These are phyloP conservation scores for Aspergillus sparsus DNA, from an alignment of 495 filamentous ascomycete genomes.

Conservation along the genomic window DNA sequence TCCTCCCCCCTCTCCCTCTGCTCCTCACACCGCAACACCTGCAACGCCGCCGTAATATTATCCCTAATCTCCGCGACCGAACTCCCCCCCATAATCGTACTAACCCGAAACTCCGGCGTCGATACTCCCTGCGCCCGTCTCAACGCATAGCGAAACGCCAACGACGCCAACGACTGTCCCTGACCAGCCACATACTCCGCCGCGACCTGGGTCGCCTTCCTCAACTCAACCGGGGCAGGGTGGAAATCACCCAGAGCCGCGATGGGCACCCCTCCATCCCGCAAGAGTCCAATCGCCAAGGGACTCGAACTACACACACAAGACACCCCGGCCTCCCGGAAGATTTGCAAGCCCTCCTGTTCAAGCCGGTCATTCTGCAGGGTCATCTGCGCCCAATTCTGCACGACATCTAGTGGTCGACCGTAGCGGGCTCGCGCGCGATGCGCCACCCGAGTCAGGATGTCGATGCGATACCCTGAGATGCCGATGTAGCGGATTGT, in stretches of 20 bases:
- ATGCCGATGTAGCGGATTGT: slow-evolving; percentile 15
- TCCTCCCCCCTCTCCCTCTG: not conserved
- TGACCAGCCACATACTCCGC: not conserved
- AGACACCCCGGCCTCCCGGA: slow-evolving; percentile 8
- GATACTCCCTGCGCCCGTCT: slow-evolving; percentile 8
- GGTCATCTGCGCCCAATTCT: slow-evolving; percentile 20
- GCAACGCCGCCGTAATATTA: slow-evolving; percentile 11
- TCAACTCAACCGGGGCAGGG: slow-evolving; percentile 11
- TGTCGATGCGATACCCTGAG: slow-evolving; percentile 15
- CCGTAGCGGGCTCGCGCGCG: slow-evolving; percentile 1
- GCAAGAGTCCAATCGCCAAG: slow-evolving; percentile 12
- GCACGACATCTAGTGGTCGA: slow-evolving; percentile 12
- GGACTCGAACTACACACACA: slow-evolving; percentile 17
- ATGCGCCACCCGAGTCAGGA: slow-evolving; percentile 5
- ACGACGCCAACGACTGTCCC: slow-evolving; percentile 8
- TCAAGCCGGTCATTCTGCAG: slow-evolving; percentile 17
- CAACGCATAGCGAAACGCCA: slow-evolving; percentile 13
- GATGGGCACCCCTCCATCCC: slow-evolving; percentile 13
- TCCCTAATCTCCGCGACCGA: slow-evolving; percentile 12
- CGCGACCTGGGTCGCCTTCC: slow-evolving; percentile 3
- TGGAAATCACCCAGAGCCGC: slow-evolving; percentile 14
- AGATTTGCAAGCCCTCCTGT: slow-evolving; percentile 8
- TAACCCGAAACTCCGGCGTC: not conserved
- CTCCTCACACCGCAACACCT: slow-evolving; percentile 3
- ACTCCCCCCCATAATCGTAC: slow-evolving; percentile 12